A percentile compares a stretch with the other conserved stretches of the same genome.
phyloP scores from a whole-genome alignment of 176 grass and related monocot species.

The Eleusine indica region DNA sequence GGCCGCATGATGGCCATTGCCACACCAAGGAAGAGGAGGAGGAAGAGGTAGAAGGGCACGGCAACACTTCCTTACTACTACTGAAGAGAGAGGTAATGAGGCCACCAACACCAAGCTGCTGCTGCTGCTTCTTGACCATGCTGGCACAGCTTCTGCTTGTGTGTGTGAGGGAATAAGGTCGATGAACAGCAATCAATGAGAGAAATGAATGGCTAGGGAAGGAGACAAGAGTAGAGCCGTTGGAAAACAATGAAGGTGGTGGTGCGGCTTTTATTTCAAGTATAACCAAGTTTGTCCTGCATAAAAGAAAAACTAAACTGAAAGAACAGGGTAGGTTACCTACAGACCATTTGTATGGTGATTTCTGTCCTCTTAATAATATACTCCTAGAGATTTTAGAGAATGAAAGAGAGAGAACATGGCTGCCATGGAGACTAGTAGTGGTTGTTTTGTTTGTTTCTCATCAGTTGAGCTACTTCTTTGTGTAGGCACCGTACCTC shows the following conservation, averaged over 20 bases:
- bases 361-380: background rate
- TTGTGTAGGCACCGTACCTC: too few species aligned
- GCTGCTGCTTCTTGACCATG: background rate
- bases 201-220: background rate
- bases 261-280: constrained; percentile 13
- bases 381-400: background rate
- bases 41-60: constrained; percentile 40
- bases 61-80: constrained; percentile 6
- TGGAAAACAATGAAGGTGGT: background rate
- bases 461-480: constrained; percentile 9
- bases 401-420: background rate
- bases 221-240: constrained; percentile 9
- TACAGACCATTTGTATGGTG: constrained; percentile 12
- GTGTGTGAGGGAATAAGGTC: too few species aligned
- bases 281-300: background rate
- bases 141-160: background rate
- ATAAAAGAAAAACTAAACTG: constrained; percentile 13
- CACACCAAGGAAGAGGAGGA: constrained; percentile 21
- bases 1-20: constrained; percentile 53
- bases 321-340: constrained; percentile 34
- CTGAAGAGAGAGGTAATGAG: constrained; percentile 48
- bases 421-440: too few species aligned
- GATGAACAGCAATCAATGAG: too few species aligned
- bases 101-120: constrained; percentile 16
- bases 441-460: background rate